These are phyloP conservation scores for Tolypocladium inflatum DNA, from an alignment of 2,329 filamentous ascomycete species.

Conservation along the genomic window DNA sequence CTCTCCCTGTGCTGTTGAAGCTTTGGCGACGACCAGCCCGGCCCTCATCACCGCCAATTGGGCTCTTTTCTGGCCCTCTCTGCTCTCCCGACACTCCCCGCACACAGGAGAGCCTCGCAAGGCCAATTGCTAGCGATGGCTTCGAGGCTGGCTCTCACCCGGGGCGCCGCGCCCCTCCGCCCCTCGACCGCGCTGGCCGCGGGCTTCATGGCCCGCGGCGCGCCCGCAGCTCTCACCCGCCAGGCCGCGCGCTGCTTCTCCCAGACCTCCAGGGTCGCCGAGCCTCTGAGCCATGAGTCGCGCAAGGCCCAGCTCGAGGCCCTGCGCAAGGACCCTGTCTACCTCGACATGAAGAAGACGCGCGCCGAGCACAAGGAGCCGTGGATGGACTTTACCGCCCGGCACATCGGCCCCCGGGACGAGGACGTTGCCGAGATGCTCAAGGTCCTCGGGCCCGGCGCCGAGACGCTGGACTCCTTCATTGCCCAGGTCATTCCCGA, in stretches of 20 bases:
- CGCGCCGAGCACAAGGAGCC: constrained; percentile 10
- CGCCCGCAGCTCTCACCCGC: neutral
- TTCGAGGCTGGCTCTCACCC: constrained; percentile 14
- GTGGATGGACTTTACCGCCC: constrained; percentile 51
- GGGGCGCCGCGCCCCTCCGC: constrained; percentile 11
- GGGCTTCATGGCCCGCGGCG: constrained; percentile 3
- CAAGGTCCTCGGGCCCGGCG: constrained; percentile 64
- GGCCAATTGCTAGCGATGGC: constrained; percentile 11
- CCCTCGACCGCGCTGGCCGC: constrained; percentile 6
- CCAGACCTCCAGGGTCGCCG: constrained; percentile 6
- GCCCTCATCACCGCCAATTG: neutral
- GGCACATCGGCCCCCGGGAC: constrained; percentile 79
- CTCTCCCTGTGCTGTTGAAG: neutral
- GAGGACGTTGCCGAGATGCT: constrained; percentile 70
- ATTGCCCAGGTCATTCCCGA: constrained; percentile 73
- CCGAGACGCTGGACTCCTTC: constrained; percentile 67
- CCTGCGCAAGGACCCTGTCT: constrained; percentile 11
- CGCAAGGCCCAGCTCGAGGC: constrained; percentile 6
- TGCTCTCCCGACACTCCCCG: neutral
- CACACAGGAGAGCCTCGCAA: neutral
- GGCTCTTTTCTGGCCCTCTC: neutral
- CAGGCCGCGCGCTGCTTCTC: constrained; percentile 7
- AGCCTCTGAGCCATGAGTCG: constrained; percentile 1
- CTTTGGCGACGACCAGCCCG: neutral
- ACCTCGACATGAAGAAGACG: constrained; percentile 12